phyloP scores from a whole-genome alignment of 2,329 filamentous ascomycete genomes.

The Ophiostoma piceae region DNA sequence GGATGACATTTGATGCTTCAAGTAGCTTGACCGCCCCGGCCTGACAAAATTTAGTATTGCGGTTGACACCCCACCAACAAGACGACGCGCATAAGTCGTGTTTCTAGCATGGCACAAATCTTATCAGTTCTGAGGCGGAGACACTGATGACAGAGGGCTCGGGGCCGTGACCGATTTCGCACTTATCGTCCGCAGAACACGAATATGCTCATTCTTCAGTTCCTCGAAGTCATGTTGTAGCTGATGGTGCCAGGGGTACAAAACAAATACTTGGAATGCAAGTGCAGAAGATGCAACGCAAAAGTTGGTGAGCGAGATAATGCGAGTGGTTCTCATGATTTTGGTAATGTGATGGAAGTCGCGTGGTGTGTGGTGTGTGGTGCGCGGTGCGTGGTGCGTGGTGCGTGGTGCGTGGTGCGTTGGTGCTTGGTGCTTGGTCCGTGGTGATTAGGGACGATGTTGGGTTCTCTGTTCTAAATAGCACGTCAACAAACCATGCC shows the following conservation, averaged over 20 bases:
- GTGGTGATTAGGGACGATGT: background rate
- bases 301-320: slow-evolving; percentile 60
- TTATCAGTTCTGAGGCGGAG: background rate
- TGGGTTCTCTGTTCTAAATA: background rate
- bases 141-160: background rate
- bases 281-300: slow-evolving; percentile 59
- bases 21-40: background rate
- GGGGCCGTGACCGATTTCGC: background rate
- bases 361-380: background rate
- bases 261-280: slow-evolving; percentile 62
- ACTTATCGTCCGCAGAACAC: slow-evolving; percentile 34
- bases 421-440: background rate
- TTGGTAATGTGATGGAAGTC: background rate
- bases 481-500: background rate
- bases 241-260: slow-evolving; percentile 66
- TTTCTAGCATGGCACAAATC: background rate
- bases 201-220: slow-evolving; percentile 53
- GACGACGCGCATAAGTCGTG: background rate
- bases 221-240: slow-evolving; percentile 57
- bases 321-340: slow-evolving; percentile 37
- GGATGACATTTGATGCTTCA: background rate
- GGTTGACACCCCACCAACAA: background rate
- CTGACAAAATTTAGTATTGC: background rate
- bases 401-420: background rate
- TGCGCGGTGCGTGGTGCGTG: slow-evolving; percentile 2